Evolutionary conservation across 2,329 filamentous ascomycete genomes (phyloP), one percentile per base, ranked within the genome.

Genomic region (Akanthomyces uredinophilus): DNA sequence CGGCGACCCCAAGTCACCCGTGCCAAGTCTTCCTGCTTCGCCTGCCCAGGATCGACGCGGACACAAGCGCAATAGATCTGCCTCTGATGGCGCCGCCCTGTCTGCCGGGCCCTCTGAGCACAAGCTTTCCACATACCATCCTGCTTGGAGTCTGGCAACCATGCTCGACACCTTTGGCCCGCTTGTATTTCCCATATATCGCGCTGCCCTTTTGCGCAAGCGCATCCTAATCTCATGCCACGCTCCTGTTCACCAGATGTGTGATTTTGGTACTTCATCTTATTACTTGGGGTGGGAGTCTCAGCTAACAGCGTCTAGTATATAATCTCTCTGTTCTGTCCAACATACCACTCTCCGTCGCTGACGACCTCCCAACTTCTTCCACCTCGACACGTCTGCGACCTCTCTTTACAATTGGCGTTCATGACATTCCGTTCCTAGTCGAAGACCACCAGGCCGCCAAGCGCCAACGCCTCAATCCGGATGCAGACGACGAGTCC

Each of bases 281-380:
- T 2, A n/a, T 27, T 49, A 49, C 6, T 63, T n/a, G 18, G 16
- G 14, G 55, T 51, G 61, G 70, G 57, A 75, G 69, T 62, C 69
- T 32, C 20, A 2, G 18, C 66, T 68, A 57, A 70, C 60, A 35
- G 24, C 13, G n/a, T 22, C 20, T 65, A 94, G 95, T 98, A 65
- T 99, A 98, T 76, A 87, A 95, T 72, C 84, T 98, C 57, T 97
- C 94, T n/a, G 83, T 98, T 60, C 81, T 99, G 39, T 92, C 93
- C 50, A 96, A 92, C 68, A 88, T 98, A 49, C 92, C 95, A 32
- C 81, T 88, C 43, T 86, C 89, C 35, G 83, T 92, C 49, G 81
- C 83, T 62, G 86, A 92, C 57, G 77, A 88, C 16, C 79, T 96
- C n/a, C 84, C 88, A 22, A 73, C 83, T 0, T 80, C 81, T 29